These are phyloP conservation scores for Delonix regia DNA, from an alignment of 306 rosid genomes.

Conservation along the genomic window DNA sequence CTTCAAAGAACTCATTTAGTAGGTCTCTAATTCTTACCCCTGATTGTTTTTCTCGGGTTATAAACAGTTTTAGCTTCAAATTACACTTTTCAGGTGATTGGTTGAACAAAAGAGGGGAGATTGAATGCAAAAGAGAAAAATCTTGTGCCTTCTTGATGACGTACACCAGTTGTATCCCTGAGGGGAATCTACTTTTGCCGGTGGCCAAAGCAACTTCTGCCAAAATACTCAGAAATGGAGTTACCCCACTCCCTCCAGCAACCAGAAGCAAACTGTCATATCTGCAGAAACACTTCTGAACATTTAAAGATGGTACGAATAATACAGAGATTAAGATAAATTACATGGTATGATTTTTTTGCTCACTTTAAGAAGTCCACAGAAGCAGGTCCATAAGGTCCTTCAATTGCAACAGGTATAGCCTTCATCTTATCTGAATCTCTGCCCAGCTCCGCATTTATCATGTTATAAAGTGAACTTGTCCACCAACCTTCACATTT, in stretches of 20 bases:
- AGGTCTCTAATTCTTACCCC: conserved; percentile 51
- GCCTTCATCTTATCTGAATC: conserved; percentile 49
- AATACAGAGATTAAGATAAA: neutral
- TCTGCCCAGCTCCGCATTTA: conserved; percentile 53
- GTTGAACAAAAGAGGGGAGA: conserved; percentile 58
- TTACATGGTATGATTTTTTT: neutral
- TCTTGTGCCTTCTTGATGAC: conserved; percentile 69
- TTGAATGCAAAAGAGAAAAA: conserved; percentile 60
- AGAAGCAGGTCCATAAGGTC: conserved; percentile 90
- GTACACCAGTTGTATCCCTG: conserved; percentile 64
- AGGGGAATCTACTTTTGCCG: conserved; percentile 43
- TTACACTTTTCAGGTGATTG: conserved; percentile 46
- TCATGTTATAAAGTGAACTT: conserved; percentile 62
- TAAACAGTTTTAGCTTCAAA: conserved; percentile 63
- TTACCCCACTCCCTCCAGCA: conserved; percentile 91
- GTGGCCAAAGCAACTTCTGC: conserved; percentile 60
- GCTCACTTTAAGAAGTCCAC: conserved; percentile 65
- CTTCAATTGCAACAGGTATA: conserved; percentile 79
- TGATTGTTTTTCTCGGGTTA: conserved; percentile 72
- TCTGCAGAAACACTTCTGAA: conserved; percentile 52
- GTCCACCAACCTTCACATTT: conserved; percentile 91
- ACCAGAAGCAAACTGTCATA: conserved; percentile 71
- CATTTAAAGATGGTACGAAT: neutral
- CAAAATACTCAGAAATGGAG: conserved; percentile 86
- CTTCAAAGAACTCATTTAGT: conserved; percentile 44